These are phyloP conservation scores for Cercospora sp. DNA, from an alignment of 2,329 filamentous ascomycete genomes.

Conservation along the genomic window DNA sequence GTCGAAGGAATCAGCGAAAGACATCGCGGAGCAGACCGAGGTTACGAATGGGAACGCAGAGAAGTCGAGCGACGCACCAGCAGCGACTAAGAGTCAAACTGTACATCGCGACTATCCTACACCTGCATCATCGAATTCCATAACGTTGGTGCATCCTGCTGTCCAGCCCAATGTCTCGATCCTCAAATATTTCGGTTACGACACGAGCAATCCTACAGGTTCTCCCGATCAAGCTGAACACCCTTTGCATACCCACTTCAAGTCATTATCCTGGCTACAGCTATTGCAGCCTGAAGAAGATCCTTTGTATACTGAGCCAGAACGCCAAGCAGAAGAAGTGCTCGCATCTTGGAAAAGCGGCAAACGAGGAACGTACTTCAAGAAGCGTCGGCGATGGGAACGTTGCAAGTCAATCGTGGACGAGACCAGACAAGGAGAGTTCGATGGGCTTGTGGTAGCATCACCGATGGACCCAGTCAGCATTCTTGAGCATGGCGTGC, in stretches of 20 bases:
- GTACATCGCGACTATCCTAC: conserved; percentile 56
- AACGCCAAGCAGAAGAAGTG: conserved; percentile 58
- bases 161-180: conserved; percentile 84
- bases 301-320: conserved; percentile 69
- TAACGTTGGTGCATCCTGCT: conserved; percentile 78
- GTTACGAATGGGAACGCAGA: conserved; percentile 3
- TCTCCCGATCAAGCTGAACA: conserved; percentile 54
- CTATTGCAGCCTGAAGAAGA: conserved; percentile 76
- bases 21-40: background rate
- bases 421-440: conserved; percentile 70
- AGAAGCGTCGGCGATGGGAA: conserved; percentile 82
- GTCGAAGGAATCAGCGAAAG: conserved; percentile 32
- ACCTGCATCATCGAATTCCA: conserved; percentile 69
- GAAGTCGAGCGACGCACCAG: conserved; percentile 4
- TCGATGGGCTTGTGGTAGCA: conserved; percentile 80
- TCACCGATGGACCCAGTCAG: conserved; percentile 78
- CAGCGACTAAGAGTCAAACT: conserved; percentile 28
- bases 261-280: conserved; percentile 88
- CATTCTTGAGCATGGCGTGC: conserved; percentile 72
- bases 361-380: conserved; percentile 80
- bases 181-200: conserved; percentile 86
- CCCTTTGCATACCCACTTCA: conserved; percentile 77
- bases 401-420: conserved; percentile 72
- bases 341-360: conserved; percentile 74
- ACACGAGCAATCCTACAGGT: conserved; percentile 62